These are phyloP conservation scores for Cicer cuneatum DNA, from an alignment of 306 rosid genomes.

Conservation along the genomic window DNA sequence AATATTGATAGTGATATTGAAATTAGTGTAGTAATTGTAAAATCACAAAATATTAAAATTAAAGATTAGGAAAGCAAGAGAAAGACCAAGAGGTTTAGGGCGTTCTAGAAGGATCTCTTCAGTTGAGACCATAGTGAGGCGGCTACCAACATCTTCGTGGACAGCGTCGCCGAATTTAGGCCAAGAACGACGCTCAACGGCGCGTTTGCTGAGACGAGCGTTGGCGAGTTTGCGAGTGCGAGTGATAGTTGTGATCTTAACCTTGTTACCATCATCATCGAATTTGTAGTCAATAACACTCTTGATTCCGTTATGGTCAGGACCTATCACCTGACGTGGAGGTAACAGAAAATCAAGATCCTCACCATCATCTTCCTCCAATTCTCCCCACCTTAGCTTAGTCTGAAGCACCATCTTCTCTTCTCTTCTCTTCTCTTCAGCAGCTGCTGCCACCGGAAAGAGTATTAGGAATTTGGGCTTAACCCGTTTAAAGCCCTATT, in stretches of 20 bases:
- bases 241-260: conserved; percentile 72
- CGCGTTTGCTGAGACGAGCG: conserved; percentile 55
- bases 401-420: conserved; percentile 3
- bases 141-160: conserved; percentile 78
- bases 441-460: no score
- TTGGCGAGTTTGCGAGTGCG: conserved; percentile 71
- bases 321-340: conserved; percentile 78
- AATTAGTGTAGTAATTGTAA: not conserved
- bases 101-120: conserved; percentile 93
- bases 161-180: conserved; percentile 91
- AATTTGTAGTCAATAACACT: conserved; percentile 76
- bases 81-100: conserved; percentile 81
- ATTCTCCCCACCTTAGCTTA: conserved; percentile 54
- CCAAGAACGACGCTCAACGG: conserved; percentile 62
- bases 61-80: not conserved
- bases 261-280: conserved; percentile 80
- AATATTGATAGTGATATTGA: not conserved
- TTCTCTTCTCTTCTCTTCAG: no score
- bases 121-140: conserved; percentile 93
- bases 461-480: no score
- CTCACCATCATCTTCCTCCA: conserved; percentile 87
- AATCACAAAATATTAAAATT: not conserved
- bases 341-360: conserved; percentile 85
- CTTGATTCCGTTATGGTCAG: conserved; percentile 85
- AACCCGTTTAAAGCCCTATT: no score